Percentiles rank a stretch among this genome's conserved stretches.
These are phyloP conservation scores for Amanita subjunquillea DNA, from an alignment of 768 basidiomycete species.

Conservation along the genomic window DNA sequence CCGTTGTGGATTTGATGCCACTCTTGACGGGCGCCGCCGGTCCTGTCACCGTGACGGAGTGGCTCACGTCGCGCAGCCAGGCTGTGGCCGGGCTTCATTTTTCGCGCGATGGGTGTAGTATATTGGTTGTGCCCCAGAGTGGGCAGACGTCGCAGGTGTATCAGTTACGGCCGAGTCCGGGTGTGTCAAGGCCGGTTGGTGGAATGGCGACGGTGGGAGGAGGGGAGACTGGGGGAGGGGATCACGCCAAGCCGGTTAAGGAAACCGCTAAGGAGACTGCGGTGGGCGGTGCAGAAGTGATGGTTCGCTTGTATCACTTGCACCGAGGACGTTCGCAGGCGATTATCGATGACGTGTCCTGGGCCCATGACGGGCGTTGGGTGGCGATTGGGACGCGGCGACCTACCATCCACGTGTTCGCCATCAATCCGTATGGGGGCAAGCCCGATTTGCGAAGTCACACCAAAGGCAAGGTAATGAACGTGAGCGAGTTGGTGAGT, in stretches of 20 bases:
- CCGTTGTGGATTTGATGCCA: constrained; percentile 42
- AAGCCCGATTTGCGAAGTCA: constrained; percentile 52
- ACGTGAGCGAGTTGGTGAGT: constrained; percentile 39
- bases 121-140: constrained; percentile 41
- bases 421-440: constrained; percentile 70
- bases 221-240: not conserved
- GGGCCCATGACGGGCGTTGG: constrained; percentile 56
- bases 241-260: not conserved
- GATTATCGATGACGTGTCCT: constrained; percentile 42
- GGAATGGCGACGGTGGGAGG: not conserved
- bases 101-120: constrained; percentile 39
- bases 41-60: constrained; percentile 31
- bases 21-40: constrained; percentile 9
- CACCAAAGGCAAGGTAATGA: constrained; percentile 45
- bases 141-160: constrained; percentile 46
- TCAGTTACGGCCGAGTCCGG: constrained; percentile 21
- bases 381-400: constrained; percentile 56
- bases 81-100: constrained; percentile 38
- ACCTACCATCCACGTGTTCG: constrained; percentile 62
- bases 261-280: not conserved
- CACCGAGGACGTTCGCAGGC: constrained; percentile 65
- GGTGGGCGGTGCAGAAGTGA: constrained; percentile 10
- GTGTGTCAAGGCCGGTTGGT: not conserved
- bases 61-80: constrained; percentile 36
- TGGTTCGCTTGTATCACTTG: constrained; percentile 58